Evolutionary conservation across 345 rosid species (phyloP), one percentile per base, ranked within the genome.

Genomic region (Iberis pinnata): DNA sequence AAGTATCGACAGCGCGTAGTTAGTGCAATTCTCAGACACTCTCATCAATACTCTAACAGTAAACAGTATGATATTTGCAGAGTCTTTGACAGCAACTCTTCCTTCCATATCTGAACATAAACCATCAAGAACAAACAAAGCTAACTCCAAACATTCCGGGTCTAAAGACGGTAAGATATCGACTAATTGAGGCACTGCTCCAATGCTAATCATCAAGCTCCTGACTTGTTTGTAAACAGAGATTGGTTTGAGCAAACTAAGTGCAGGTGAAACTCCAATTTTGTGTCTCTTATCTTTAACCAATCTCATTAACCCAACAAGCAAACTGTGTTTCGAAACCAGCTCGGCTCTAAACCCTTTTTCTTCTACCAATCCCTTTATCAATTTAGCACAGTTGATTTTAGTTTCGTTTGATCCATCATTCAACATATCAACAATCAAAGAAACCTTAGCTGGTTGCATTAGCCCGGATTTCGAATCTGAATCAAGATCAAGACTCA

Each of bases 321-420:
- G 74, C 19, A 83, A 75, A 66, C 85, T 78, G 47, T 65, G 71
- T 60, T 83, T 80, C 3, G 83, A 74, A n/a, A 83, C 80, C 12
- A 64, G 67, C 46, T 75, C 80, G 0, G 84, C 47, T 15, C 67
- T 43, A 15, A 75, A 76, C 56, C 76, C 84, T 12, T 78, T 78
- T 32, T 33, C 70, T 18, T 73, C 74, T 49, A 73, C 75, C 52
- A 84, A 70, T 47, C 64, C 61, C n/a, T 67, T 68, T 35, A 84
- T 78, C 76, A 84, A 68, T 13, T 57, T 73, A 1, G 82, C 72
- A 11, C 79, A 78, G 3, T 84, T 84, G 41, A 81, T 53, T 67
- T 78, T 84, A 2, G 89, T 84, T n/a, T 81, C 88, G 22, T 69
- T 81, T 0, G 82, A 73, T 13, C 94, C 94, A 61, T 81, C 94